A percentile compares a stretch with the other conserved stretches of the same genome.
phyloP scores from a whole-genome alignment of 2,329 filamentous ascomycete species.

The Torrubiella hemipterigena region DNA sequence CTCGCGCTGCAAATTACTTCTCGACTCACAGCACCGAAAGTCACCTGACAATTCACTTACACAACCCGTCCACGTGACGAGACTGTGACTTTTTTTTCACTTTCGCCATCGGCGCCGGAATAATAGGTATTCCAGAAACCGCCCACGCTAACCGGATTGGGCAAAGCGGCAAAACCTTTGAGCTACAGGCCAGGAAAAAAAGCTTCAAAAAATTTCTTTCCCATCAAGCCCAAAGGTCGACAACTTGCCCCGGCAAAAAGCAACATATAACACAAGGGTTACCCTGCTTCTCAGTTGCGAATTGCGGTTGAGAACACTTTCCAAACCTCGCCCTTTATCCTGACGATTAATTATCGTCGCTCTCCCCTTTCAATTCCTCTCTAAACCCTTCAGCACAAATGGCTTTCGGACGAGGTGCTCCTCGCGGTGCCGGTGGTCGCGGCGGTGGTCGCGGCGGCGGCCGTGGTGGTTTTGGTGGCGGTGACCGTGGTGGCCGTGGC shows the following conservation, averaged over 20 bases:
- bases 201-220: conserved; percentile 28
- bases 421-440: conserved; percentile 15
- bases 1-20: no score
- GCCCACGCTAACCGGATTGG: conserved; percentile 2
- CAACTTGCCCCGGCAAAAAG: conserved; percentile 16
- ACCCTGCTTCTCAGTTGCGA: background rate
- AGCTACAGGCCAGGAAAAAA: conserved; percentile 11
- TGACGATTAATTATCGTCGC: no score
- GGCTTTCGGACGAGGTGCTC: conserved; percentile 14
- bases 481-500: conserved; percentile 26
- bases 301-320: background rate
- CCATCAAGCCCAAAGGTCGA: conserved; percentile 9
- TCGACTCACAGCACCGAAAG: no score
- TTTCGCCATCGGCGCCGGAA: conserved; percentile 3
- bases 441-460: conserved; percentile 18
- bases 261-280: conserved; percentile 2
- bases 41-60: no score
- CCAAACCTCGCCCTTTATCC: conserved; percentile 7
- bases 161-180: conserved; percentile 3
- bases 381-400: conserved; percentile 4
- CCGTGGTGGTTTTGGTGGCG: conserved; percentile 23
- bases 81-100: no score
- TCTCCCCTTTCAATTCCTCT: conserved; percentile 10
- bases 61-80: no score
- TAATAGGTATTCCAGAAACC: conserved; percentile 1